Percentiles rank a stretch among this genome's conserved stretches.
Evolutionary conservation across 306 rosid species (phyloP).

Genomic region (Sphenostylis stenocarpa): DNA sequence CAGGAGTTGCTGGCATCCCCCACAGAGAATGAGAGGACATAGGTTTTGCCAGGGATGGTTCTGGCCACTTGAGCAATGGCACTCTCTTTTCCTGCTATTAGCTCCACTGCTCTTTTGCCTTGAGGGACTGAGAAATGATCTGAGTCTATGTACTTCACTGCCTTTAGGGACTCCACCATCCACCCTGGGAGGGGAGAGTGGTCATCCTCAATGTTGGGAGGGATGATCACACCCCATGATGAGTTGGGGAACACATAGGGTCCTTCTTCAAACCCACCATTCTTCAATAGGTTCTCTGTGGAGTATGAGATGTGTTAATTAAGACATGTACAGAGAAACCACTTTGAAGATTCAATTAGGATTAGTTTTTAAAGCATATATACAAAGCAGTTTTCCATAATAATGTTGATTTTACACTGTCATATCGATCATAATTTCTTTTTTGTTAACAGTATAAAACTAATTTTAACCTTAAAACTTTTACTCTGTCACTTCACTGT

Average conservation of each 20-base stretch:
- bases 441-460: too few species aligned
- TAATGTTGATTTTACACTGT: too few species aligned
- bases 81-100: slow-evolving; percentile 91
- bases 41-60: slow-evolving; percentile 69
- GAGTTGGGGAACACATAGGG: slow-evolving; percentile 81
- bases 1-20: slow-evolving; percentile 94
- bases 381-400: too few species aligned
- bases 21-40: slow-evolving; percentile 67
- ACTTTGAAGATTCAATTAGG: not conserved
- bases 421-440: too few species aligned
- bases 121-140: slow-evolving; percentile 77
- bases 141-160: slow-evolving; percentile 91
- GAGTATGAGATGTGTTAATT: not conserved
- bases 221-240: slow-evolving; percentile 87
- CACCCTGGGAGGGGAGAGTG: slow-evolving; percentile 95
- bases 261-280: slow-evolving; percentile 84
- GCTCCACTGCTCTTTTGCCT: slow-evolving; percentile 78
- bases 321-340: not conserved
- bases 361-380: too few species aligned
- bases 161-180: slow-evolving; percentile 97
- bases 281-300: slow-evolving; percentile 78
- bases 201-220: slow-evolving; percentile 89
- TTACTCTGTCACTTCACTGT: too few species aligned
- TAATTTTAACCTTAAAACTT: too few species aligned
- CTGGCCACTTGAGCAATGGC: slow-evolving; percentile 90